Conservation (phyloP, 805 yeast species). For the Metschnikowia gruessii region DNA sequence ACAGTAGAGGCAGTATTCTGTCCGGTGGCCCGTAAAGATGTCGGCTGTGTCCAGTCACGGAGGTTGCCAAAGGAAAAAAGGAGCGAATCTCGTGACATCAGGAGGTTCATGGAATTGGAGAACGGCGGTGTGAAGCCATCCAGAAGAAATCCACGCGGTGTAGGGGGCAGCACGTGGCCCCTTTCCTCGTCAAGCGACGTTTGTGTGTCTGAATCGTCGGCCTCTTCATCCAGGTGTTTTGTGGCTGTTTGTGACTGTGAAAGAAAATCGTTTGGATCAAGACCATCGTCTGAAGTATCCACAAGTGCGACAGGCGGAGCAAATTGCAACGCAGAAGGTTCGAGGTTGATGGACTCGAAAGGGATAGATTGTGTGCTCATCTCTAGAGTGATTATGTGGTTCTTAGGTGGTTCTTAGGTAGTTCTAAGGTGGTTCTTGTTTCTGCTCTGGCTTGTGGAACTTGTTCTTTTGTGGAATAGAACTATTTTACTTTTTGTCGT, state of each 20-base stretch:
- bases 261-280: conserved; percentile 22
- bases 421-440: no score
- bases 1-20: conserved; percentile 4
- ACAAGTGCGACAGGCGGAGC: conserved; percentile 1
- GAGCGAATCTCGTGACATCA: conserved; percentile 7
- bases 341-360: conserved; percentile 21
- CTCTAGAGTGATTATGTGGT: neutral
- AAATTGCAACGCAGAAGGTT: conserved; percentile 7
- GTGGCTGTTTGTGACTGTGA: conserved; percentile 10
- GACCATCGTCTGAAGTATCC: conserved; percentile 21
- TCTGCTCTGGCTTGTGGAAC: no score
- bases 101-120: conserved; percentile 6
- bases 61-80: conserved; percentile 9
- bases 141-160: conserved; percentile 2
- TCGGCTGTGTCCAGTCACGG: neutral
- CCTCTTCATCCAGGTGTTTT: neutral
- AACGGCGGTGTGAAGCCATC: conserved; percentile 9
- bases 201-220: neutral
- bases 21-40: neutral
- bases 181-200: neutral
- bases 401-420: no score
- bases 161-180: neutral
- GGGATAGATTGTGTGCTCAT: conserved; percentile 10
- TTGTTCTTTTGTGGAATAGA: no score
- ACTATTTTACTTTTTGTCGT: no score